phyloP scores from a whole-genome alignment of 192 early-diverging fungal genomes.

The Backusella westeae region DNA sequence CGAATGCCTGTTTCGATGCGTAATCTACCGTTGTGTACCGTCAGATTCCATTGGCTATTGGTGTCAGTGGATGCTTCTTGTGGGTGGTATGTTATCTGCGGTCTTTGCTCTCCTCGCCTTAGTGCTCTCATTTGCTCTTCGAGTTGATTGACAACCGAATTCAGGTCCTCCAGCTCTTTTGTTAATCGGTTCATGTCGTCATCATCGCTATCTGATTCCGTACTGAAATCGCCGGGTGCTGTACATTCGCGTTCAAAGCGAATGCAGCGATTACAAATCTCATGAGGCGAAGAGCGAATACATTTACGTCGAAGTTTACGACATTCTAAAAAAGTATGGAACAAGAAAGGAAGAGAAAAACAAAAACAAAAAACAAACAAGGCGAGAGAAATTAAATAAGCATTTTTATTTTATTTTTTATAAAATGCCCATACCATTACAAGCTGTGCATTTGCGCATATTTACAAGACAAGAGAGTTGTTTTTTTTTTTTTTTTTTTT shows the following conservation, averaged over 20 bases:
- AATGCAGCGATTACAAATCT: background rate
- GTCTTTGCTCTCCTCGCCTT: background rate
- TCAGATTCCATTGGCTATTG: background rate
- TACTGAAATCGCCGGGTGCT: background rate
- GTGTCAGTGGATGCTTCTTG: background rate
- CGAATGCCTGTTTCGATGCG: background rate
- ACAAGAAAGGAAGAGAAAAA: background rate
- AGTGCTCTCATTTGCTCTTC: background rate
- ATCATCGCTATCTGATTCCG: background rate
- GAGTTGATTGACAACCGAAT: background rate
- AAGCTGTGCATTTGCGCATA: background rate
- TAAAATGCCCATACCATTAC: background rate
- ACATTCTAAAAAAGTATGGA: background rate
- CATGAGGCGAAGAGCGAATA: background rate
- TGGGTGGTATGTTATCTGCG: background rate
- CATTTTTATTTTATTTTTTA: background rate
- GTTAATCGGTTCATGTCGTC: background rate
- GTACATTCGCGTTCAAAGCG: background rate
- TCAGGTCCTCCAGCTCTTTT: background rate
- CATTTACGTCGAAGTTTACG: slow-evolving; percentile 6
- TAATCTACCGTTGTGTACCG: background rate
- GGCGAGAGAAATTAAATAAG: background rate
- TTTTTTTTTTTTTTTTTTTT: background rate
- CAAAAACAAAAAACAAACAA: background rate
- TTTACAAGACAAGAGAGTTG: background rate